Conservation (phyloP, 352 stramenopile species). For the Saprolegnia parasitica region DNA sequence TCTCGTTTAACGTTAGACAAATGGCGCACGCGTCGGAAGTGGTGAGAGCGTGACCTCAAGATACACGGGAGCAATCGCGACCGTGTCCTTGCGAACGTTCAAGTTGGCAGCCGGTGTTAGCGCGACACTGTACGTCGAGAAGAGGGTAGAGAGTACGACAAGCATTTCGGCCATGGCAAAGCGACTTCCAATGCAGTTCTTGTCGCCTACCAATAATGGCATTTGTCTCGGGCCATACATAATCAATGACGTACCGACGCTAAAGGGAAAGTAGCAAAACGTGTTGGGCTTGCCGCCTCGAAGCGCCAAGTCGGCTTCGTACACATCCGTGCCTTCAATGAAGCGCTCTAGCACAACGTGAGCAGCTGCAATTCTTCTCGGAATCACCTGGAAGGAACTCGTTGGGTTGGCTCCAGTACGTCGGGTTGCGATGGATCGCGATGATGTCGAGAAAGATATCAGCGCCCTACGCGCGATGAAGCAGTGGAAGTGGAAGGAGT, state of each 20-base stretch:
- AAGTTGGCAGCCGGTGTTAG: not conserved
- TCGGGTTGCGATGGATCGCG: constrained; percentile 18
- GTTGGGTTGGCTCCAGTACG: constrained; percentile 18
- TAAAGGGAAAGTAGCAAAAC: constrained; percentile 22
- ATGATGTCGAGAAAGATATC: not conserved
- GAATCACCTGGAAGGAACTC: constrained; percentile 9
- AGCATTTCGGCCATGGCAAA: constrained; percentile 22
- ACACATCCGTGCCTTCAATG: constrained; percentile 1
- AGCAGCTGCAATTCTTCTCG: not conserved
- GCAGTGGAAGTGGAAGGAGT: not conserved
- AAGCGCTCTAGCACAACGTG: constrained; percentile 1
- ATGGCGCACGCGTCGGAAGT: too few relatives aligned
- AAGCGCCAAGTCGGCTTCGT: constrained; percentile 8
- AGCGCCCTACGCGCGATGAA: not conserved
- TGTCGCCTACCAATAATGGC: not conserved
- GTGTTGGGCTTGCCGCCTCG: constrained; percentile 13
- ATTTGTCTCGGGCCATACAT: not conserved
- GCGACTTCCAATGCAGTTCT: constrained; percentile 22
- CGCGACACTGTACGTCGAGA: not conserved
- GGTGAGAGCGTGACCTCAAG: not conserved
- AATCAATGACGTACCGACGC: not conserved
- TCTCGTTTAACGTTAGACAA: too few relatives aligned
- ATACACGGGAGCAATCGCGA: not conserved
- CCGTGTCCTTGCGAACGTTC: not conserved
- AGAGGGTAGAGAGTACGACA: constrained; percentile 6